These are phyloP conservation scores for Talaromyces albobiverticillius DNA, from an alignment of 2,329 filamentous ascomycete species.

Conservation along the genomic window DNA sequence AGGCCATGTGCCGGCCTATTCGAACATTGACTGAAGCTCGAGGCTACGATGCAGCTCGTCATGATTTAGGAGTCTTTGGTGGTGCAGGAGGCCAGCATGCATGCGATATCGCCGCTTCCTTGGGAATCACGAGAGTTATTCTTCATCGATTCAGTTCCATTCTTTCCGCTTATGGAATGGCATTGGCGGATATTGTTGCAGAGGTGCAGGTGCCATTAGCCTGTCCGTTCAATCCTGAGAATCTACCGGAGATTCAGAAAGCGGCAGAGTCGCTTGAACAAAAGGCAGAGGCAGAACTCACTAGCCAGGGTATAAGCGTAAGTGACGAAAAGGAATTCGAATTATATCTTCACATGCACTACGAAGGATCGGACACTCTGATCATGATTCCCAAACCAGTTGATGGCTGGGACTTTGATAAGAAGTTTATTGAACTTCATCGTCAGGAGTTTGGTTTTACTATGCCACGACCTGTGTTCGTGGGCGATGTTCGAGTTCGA, in stretches of 20 bases:
- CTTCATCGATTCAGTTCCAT: slow-evolving; percentile 87
- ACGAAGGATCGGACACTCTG: background rate
- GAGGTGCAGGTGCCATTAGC: background rate
- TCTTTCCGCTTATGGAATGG: background rate
- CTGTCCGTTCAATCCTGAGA: slow-evolving; percentile 49
- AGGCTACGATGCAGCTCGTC: background rate
- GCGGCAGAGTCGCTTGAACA: slow-evolving; percentile 56
- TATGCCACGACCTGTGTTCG: slow-evolving; percentile 75
- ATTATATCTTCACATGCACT: background rate
- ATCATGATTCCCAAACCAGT: slow-evolving; percentile 30
- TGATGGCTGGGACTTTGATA: slow-evolving; percentile 75
- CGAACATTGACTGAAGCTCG: slow-evolving; percentile 63
- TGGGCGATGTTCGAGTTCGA: slow-evolving; percentile 83
- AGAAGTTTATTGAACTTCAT: slow-evolving; percentile 74
- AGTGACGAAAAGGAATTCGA: slow-evolving; percentile 49
- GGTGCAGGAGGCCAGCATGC: slow-evolving; percentile 73
- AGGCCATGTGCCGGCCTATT: slow-evolving; percentile 86
- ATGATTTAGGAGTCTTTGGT: background rate
- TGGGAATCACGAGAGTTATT: slow-evolving; percentile 81
- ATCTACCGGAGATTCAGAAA: slow-evolving; percentile 65
- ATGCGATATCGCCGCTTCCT: slow-evolving; percentile 79
- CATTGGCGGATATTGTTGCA: background rate
- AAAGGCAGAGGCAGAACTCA: no score
- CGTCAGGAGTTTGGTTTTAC: slow-evolving; percentile 92
- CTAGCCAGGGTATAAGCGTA: no score